Evolutionary conservation across 2,329 filamentous ascomycete genomes (phyloP).

Genomic region (Thielaviopsis ethacetica): DNA sequence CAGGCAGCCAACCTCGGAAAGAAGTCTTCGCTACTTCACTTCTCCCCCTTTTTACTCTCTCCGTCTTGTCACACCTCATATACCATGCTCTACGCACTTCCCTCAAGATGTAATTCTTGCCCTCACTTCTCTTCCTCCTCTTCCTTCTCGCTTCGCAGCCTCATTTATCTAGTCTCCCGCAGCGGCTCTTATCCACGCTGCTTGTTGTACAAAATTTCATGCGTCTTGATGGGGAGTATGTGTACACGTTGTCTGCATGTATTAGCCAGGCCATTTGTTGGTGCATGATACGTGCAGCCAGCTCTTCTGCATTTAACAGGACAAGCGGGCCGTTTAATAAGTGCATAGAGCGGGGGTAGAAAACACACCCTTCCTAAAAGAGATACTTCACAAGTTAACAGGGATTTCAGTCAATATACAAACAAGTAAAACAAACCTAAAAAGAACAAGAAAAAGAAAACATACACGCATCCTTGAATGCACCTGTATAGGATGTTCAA

Average conservation of each 20-base stretch:
- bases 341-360: background rate
- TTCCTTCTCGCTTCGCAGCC: background rate
- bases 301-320: background rate
- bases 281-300: background rate
- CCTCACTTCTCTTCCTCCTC: background rate
- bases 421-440: background rate
- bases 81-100: background rate
- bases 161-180: background rate
- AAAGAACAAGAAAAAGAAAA: too few species aligned
- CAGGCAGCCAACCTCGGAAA: too few species aligned
- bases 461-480: too few species aligned
- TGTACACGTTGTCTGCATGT: background rate
- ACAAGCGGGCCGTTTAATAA: background rate
- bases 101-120: background rate
- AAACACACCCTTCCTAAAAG: background rate
- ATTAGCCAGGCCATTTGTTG: background rate
- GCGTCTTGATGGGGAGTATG: background rate
- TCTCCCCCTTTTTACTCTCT: too few species aligned
- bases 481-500: too few species aligned
- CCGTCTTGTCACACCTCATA: background rate
- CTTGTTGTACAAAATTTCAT: background rate
- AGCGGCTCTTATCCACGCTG: too few species aligned
- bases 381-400: background rate
- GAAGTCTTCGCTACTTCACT: too few species aligned
- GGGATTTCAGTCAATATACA: too few species aligned